Conservation (phyloP, 2,329 filamentous ascomycete genomes). For the Epichloe uncinata region DNA sequence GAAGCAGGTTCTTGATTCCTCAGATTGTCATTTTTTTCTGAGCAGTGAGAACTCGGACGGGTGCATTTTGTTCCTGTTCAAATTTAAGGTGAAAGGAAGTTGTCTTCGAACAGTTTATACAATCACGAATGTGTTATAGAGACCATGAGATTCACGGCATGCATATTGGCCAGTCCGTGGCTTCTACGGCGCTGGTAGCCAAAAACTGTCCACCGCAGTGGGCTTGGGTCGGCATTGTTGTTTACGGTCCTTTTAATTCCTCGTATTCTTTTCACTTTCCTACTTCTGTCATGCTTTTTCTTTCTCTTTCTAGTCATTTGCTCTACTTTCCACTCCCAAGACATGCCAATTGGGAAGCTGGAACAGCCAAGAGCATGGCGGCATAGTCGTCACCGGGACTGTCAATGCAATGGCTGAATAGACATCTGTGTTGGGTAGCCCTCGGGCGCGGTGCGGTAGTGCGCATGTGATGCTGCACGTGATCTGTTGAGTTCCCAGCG, state of each 20-base stretch:
- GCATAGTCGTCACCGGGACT: no score
- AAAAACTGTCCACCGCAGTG: neutral
- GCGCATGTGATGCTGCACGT: conserved; percentile 13
- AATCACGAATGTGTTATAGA: neutral
- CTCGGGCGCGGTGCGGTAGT: no score
- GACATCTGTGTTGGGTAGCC: no score
- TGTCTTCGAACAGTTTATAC: neutral
- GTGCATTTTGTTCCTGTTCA: neutral
- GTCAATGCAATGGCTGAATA: no score
- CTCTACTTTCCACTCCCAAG: no score
- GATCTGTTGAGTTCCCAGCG: neutral
- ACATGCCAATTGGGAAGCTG: no score
- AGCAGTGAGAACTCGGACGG: neutral
- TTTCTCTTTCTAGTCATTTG: neutral
- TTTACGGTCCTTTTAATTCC: neutral
- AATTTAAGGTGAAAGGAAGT: neutral
- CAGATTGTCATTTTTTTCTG: neutral
- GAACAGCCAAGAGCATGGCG: no score
- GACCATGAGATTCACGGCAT: conserved; percentile 4
- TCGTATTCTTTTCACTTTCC: neutral
- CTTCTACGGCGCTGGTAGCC: conserved; percentile 1
- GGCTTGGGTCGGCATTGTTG: conserved; percentile 1
- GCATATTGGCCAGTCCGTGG: conserved; percentile 3
- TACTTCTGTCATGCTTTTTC: neutral
- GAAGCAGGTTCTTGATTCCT: conserved; percentile 14